These are phyloP conservation scores for Salix viminalis DNA, from an alignment of 345 rosid genomes.

Conservation along the genomic window DNA sequence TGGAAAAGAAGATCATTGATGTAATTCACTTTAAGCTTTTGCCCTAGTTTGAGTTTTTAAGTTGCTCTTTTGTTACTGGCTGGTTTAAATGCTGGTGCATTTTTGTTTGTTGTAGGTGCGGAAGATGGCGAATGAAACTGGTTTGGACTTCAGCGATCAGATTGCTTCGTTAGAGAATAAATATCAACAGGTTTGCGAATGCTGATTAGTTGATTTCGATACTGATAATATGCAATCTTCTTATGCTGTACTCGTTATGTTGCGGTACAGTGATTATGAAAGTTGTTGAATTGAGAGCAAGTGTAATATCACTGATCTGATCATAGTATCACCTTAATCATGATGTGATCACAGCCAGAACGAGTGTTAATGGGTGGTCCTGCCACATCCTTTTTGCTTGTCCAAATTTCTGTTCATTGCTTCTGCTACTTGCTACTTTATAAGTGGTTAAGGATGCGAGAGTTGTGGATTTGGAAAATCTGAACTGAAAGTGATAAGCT, in stretches of 20 bases:
- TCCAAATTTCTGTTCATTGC: neutral
- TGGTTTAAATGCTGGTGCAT: slow-evolving; percentile 2
- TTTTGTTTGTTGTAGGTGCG: slow-evolving; percentile 56
- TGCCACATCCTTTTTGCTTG: neutral
- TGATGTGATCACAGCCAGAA: neutral
- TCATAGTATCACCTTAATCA: neutral
- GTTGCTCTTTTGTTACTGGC: neutral
- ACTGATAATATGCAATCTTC: neutral
- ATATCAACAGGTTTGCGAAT: slow-evolving; percentile 61
- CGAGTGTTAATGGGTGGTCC: neutral
- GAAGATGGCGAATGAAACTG: slow-evolving; percentile 89
- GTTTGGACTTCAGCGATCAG: slow-evolving; percentile 90
- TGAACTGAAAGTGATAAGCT: neutral
- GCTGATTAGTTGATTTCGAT: neutral
- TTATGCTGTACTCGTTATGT: neutral
- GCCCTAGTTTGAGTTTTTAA: neutral
- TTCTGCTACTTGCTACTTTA: neutral
- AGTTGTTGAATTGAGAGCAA: neutral
- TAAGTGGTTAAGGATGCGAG: neutral
- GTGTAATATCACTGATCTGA: neutral
- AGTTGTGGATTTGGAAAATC: neutral
- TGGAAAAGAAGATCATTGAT: slow-evolving; percentile 82
- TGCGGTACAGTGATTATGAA: neutral
- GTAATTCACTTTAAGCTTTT: slow-evolving; percentile 29
- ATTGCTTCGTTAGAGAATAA: slow-evolving; percentile 69